Conservation (phyloP, 1,284 basidiomycete genomes). For the Ceratorhiza oryzae-sativae region DNA sequence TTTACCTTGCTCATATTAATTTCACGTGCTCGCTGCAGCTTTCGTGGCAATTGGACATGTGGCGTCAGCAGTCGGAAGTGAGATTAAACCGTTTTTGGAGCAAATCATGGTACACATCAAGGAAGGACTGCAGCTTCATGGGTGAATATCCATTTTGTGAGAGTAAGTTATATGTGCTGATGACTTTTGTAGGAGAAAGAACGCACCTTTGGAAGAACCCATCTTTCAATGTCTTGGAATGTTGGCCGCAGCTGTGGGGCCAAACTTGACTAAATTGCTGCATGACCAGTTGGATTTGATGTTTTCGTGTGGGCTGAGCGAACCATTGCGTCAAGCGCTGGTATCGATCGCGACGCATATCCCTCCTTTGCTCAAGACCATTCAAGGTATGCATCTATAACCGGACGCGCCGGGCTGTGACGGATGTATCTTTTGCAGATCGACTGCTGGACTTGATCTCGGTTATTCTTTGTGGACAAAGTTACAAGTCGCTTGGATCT, state of each 20-base stretch:
- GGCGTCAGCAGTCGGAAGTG: conserved; percentile 87
- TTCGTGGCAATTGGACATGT: conserved; percentile 98
- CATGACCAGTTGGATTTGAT: conserved; percentile 98
- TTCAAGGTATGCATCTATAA: conserved; percentile 72
- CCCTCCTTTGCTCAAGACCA: conserved; percentile 87
- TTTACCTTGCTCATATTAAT: conserved; percentile 42
- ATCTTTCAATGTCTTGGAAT: conserved; percentile 99
- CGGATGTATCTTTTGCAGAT: conserved; percentile 57
- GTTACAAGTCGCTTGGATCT: conserved; percentile 86
- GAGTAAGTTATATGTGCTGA: conserved; percentile 36
- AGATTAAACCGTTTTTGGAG: conserved; percentile 96
- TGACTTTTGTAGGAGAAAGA: conserved; percentile 74
- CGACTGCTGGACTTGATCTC: conserved; percentile 87
- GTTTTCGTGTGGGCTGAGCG: conserved; percentile 94
- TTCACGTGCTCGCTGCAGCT: conserved; percentile 59
- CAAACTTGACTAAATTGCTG: conserved; percentile 92
- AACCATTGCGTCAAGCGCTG: conserved; percentile 86
- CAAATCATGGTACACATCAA: conserved; percentile 92
- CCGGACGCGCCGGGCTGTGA: conserved; percentile 24
- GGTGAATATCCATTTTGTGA: conserved; percentile 57
- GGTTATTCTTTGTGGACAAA: conserved; percentile 77
- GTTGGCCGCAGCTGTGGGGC: conserved; percentile 94
- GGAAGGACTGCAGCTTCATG: conserved; percentile 81
- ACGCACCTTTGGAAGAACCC: conserved; percentile 90
- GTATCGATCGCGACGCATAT: conserved; percentile 88